A percentile compares a stretch with the other conserved stretches of the same genome.
Conservation (phyloP, 805 yeast species). For the Tetrapisispora taiwanensis region DNA sequence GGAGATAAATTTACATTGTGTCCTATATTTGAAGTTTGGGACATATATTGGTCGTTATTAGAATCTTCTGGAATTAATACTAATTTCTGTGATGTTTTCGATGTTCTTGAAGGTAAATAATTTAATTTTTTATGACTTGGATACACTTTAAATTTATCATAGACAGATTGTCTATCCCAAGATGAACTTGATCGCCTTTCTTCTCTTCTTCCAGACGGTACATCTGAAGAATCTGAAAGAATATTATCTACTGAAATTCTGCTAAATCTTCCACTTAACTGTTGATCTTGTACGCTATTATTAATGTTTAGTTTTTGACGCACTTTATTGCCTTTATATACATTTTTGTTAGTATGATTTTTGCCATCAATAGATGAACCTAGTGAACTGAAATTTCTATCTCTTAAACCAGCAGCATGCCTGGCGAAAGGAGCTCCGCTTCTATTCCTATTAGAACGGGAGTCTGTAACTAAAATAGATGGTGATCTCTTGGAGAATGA, state of each 20-base stretch:
- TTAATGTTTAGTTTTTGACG: background rate
- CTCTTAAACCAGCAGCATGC: constrained; percentile 28
- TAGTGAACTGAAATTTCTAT: background rate
- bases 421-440: constrained; percentile 71
- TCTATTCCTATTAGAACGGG: constrained; percentile 49
- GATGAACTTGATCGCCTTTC: constrained; percentile 35
- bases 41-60: background rate
- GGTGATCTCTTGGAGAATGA: constrained; percentile 67
- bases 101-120: constrained; percentile 50
- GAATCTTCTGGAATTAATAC: constrained; percentile 66
- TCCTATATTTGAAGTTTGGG: background rate
- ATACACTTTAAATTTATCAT: constrained; percentile 11
- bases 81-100: constrained; percentile 75
- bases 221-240: constrained; percentile 69
- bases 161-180: constrained; percentile 12
- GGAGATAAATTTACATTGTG: background rate
- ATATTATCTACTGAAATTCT: constrained; percentile 75
- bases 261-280: constrained; percentile 44
- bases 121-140: constrained; percentile 18
- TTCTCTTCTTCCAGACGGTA: constrained; percentile 60
- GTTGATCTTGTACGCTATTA: background rate
- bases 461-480: constrained; percentile 85
- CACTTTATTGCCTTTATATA: background rate
- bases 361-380: background rate
- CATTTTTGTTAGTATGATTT: background rate